Evolutionary conservation across 2,329 filamentous ascomycete genomes (phyloP), one percentile per base, ranked within the genome.

Genomic region (Meredithiella fracta): DNA sequence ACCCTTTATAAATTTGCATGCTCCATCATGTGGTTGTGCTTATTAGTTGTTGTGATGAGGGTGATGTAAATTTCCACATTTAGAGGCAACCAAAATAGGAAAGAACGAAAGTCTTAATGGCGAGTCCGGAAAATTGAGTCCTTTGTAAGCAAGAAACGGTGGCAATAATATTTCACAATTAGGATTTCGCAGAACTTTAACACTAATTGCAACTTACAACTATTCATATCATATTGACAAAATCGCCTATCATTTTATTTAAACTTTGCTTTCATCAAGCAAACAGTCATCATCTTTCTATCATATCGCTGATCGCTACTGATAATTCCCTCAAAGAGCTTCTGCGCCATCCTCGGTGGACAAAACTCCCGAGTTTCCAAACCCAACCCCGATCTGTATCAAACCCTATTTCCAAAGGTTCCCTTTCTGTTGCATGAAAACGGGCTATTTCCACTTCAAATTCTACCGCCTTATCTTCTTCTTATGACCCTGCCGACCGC

Each of bases 291-390:
- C 4, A 44, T 26, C 22, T 3, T 25, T 22, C 23, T 26, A 9
- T 9, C 9, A 17, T 44, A 17, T 49, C 44, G 11, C n/a, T 2
- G 6, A n/a, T 11, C 22, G 9, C 44, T n/a, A 20, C n/a, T 11
- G 25, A 49, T 11, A 49, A 49, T 49, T 17, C 20, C 44, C 44
- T 8, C 64, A 14, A 63, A 65, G 47, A 67, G 63, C 26, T 62
- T 72, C 51, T 66, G 64, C 7, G 68, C 69, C 1, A 69, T 72
- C 55, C 61, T 72, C 2, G 68, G 69, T 20, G 54, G 23, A 9
- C n/a, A 15, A 15, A 17, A 44, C 3, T 40, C 50, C 29, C 37
- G 50, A n/a, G 38, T 56, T 7, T 42, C 23, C 26, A 54, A 53
- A 7, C 20, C 55, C 15, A 47, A 31, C 11, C 22, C 40, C 31